Evolutionary conservation across 2,329 filamentous ascomycete genomes (phyloP).

Genomic region (Fusarium illudens): DNA sequence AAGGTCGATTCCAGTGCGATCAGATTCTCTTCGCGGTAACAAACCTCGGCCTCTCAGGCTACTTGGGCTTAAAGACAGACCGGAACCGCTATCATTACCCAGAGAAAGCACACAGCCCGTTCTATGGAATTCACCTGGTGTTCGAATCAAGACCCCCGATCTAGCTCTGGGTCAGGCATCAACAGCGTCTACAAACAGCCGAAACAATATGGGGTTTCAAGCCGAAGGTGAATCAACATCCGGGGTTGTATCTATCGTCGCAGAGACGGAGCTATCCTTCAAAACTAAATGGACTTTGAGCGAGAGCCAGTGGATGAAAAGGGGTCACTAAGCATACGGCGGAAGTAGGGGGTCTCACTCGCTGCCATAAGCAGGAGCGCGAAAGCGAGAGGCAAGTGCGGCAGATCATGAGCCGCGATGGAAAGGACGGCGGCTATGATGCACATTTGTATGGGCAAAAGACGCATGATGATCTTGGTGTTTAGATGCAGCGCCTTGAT

Average conservation of each 20-base stretch:
- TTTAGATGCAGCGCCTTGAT: neutral
- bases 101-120: neutral
- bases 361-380: neutral
- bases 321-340: neutral
- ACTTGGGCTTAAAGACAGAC: neutral
- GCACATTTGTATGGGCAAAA: neutral
- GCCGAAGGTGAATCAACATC: neutral
- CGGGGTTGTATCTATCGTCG: neutral
- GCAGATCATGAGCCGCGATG: neutral
- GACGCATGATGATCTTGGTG: neutral
- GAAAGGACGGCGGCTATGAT: neutral
- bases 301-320: constrained; percentile 31
- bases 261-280: constrained; percentile 14
- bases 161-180: neutral
- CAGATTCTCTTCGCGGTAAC: constrained; percentile 5
- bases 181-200: neutral
- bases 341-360: neutral
- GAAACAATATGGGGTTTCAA: neutral
- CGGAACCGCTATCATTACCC: neutral
- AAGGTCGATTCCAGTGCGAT: constrained; percentile 6
- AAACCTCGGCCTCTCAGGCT: neutral
- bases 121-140: neutral
- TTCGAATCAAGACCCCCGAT: neutral
- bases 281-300: constrained; percentile 21
- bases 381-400: neutral